Conservation (phyloP, 2,329 filamentous ascomycete genomes). For the Fusarium brevicatenulatum region DNA sequence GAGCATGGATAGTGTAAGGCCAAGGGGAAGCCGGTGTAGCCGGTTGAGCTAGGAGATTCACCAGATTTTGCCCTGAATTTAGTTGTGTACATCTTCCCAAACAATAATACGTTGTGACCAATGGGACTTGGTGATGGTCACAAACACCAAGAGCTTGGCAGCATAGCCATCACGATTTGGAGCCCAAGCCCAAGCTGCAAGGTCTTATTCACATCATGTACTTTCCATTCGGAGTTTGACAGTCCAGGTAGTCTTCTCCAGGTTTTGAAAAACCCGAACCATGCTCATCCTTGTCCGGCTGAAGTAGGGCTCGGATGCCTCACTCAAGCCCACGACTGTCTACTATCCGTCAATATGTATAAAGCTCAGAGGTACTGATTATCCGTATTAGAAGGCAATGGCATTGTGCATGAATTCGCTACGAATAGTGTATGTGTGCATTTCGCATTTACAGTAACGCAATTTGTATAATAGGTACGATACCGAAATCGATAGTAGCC, state of each 20-base stretch:
- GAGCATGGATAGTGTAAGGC: slow-evolving; percentile 29
- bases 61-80: slow-evolving; percentile 19
- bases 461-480: not conserved
- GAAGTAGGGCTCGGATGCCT: slow-evolving; percentile 21
- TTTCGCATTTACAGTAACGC: not conserved
- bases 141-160: slow-evolving; percentile 18
- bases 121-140: not conserved
- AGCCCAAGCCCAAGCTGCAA: not conserved
- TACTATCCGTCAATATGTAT: not conserved
- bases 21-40: slow-evolving; percentile 31
- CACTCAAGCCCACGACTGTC: not conserved
- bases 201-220: not conserved
- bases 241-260: slow-evolving; percentile 20
- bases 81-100: not conserved
- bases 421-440: not conserved
- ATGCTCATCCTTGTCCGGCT: slow-evolving; percentile 18
- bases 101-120: slow-evolving; percentile 12
- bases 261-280: slow-evolving; percentile 21
- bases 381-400: not conserved
- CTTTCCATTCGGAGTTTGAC: not conserved
- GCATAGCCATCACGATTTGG: slow-evolving; percentile 16
- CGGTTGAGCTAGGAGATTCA: slow-evolving; percentile 12
- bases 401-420: not conserved
- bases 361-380: not conserved
- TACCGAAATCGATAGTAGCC: not conserved